Evolutionary conservation across 495 filamentous ascomycete species (phyloP).

Genomic region (Melanomma pulvis-pyrius): DNA sequence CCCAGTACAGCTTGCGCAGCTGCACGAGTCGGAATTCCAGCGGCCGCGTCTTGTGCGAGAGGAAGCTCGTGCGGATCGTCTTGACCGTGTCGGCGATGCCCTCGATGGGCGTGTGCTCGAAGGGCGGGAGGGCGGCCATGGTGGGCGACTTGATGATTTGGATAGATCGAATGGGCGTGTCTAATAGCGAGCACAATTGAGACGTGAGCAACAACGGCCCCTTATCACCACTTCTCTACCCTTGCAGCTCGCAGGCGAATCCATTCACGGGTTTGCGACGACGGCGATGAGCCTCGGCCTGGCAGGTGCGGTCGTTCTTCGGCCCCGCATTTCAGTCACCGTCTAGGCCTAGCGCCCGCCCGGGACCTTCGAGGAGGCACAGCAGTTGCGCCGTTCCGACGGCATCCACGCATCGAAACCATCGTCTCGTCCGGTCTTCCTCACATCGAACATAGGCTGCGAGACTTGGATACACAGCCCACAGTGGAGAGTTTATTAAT

Average conservation of each 20-base stretch:
- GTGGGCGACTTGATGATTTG: not conserved
- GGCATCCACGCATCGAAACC: not conserved
- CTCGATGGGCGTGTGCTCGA: conserved; percentile 68
- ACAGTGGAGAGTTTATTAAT: too few species aligned
- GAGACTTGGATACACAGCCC: too few species aligned
- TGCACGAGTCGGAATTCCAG: conserved; percentile 80
- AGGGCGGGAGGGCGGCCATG: conserved; percentile 48
- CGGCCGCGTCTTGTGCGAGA: conserved; percentile 76
- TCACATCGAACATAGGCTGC: too few species aligned
- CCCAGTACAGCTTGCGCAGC: conserved; percentile 94
- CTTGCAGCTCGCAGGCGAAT: not conserved
- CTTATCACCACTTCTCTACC: not conserved
- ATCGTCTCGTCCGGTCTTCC: too few species aligned
- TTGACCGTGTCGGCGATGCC: conserved; percentile 63
- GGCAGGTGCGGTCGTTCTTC: not conserved
- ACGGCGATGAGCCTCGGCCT: not conserved
- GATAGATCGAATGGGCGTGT: not conserved
- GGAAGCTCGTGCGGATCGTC: conserved; percentile 65
- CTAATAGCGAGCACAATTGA: not conserved
- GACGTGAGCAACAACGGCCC: not conserved
- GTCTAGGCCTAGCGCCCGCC: not conserved
- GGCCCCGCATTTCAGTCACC: not conserved
- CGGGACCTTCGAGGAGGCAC: not conserved
- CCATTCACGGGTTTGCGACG: not conserved
- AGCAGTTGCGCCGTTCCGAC: not conserved